Base-by-base conservation (phyloP, 768 basidiomycete species). In the Coprinopsis sp. region DNA sequence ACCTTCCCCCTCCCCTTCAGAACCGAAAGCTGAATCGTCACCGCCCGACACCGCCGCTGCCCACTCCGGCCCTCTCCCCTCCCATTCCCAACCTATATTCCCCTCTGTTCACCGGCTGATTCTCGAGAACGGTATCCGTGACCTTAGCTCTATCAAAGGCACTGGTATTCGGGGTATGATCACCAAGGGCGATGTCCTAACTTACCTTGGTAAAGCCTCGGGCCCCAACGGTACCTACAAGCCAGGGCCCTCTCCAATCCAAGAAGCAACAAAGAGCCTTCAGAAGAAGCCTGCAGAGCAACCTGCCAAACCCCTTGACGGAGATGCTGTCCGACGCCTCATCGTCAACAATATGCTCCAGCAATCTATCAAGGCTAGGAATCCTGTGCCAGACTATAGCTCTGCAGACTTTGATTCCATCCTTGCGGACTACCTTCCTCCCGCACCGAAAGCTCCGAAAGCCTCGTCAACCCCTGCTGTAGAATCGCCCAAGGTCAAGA, bases 171-270 rank as follows among this genome's bases (percentile, higher is more conserved):
- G 88, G 29, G 95, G 96, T 12, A 94, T 93, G 86, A 64, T 98
- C 50, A 98, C 94, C 38, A 97, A 97, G 64, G 96, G 96, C 10
- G 95, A 99, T 60, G 84, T 98, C 1, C 75, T 99, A 23, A 70
- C 90, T 2, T 83, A 81, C 65, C 72, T 96, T 4, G 95, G 95
- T 16, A 83, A 84, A 64, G 87, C 92, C 16, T 83, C 83, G 10
- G 73, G 75, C 28, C 88, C 91, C 1, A 70, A 75, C 16, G 91
- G 91, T 29, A 87, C 87, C 2, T 88, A 74, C 66, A 84, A 83
- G 60, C 72, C 72, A 53, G 53, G 67, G 27, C 54, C 61, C 19
- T 54, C 69, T 3, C 65, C 59, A 25, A 54, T 64, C 53, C 54
- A 64, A 57, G 67, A 64, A 51, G 64, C 62, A 5, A 55, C 53